These are phyloP conservation scores for Camelina hispida DNA, from an alignment of 345 rosid genomes.

Conservation along the genomic window DNA sequence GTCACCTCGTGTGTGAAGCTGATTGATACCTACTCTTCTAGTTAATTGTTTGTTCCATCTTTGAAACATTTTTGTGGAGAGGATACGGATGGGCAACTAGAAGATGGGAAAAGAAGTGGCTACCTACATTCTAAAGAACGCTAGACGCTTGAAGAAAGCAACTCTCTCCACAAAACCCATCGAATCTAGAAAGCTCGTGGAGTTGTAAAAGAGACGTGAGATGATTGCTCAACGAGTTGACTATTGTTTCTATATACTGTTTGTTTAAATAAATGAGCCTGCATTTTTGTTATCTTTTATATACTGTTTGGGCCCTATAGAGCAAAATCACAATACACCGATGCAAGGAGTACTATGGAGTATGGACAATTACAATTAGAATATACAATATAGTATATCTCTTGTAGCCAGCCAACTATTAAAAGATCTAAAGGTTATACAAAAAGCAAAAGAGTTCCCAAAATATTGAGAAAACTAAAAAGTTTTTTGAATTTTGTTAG, in stretches of 20 bases:
- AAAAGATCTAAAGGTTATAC: constrained; percentile 8
- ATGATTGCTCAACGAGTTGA: not conserved
- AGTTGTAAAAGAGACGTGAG: not conserved
- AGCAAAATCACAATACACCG: no score
- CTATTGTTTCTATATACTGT: not conserved
- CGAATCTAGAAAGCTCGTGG: no score
- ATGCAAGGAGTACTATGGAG: no score
- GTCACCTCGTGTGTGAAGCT: not conserved
- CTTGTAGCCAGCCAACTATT: constrained; percentile 29
- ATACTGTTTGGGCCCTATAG: no score
- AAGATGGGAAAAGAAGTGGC: constrained; percentile 5
- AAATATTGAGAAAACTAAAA: not conserved
- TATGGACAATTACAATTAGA: no score
- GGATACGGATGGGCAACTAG: not conserved
- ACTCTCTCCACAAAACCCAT: not conserved
- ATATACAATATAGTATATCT: not conserved
- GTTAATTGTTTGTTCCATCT: not conserved
- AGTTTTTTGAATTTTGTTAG: constrained; percentile 16
- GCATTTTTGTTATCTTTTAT: no score
- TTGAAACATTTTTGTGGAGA: not conserved
- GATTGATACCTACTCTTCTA: not conserved
- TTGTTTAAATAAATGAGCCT: no score
- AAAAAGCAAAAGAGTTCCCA: constrained; percentile 26
- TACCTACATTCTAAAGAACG: not conserved
- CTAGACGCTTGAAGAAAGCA: not conserved